Base-by-base conservation (phyloP, 805 yeast genomes). In the Hanseniaspora lindneri region DNA sequence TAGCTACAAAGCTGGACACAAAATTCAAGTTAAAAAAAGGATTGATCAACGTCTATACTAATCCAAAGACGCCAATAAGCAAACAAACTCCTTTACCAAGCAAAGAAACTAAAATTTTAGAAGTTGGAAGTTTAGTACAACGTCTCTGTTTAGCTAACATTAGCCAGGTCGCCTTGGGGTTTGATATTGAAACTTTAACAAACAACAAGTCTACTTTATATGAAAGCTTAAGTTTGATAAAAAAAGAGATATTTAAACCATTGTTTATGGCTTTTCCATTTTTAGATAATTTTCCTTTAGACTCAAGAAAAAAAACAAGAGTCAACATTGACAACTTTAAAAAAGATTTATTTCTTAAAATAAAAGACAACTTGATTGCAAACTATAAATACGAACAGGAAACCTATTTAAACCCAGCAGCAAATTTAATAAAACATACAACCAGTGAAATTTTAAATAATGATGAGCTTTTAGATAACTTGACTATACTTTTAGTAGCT, bases 251-350 rank as follows among this genome's bases (percentile, higher is more conserved):
- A 3, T 77, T 77, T 54, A 67, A 70, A 39, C 79, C 80, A 2
- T 56, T 76, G 25, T 76, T 62, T 53, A 58, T 77, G 61, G 72
- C 70, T 44, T 77, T 77, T 55, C 80, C 82, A n/a, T 59, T 66
- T 40, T 61, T 76, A 33, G 82, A 77, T 52, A 55, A 49, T 6
- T 54, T 75, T 1, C 77, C 77, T 0, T 64, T 76, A 11, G 73
- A 74, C 2, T 64, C 72, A 20, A 62, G 82, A 51, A 44, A 55
- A 4, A 63, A 55, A 17, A 77, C 78, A 1, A 63, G 71, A 35
- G 50, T 54, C 24, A 73, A 67, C 43, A 77, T 76, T 11, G 56
- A 52, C 4, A 53, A 56, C 1, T 76, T 76, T 51, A 62, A 75
- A 39, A 50, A 55, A 17, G 65, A 58, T 47, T 65, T 66, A 51